Base-by-base conservation (phyloP, 371 early-diverging fungal species). In the Synchytrium microbalum region DNA sequence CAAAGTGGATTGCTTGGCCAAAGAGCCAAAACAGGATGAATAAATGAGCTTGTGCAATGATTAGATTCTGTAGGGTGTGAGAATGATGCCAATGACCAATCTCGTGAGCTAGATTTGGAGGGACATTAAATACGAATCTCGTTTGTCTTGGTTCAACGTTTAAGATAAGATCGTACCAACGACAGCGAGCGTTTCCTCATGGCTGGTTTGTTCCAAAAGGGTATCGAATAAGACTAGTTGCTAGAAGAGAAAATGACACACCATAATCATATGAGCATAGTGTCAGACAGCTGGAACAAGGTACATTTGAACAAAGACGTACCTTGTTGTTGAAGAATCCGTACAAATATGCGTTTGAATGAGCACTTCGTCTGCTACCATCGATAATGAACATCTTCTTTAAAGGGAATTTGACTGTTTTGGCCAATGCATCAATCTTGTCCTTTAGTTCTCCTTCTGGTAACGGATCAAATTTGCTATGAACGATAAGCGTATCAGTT, bases 181-280 rank as follows among this genome's bases (percentile, higher is more conserved):
- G 2, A 95, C 86, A n/a, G 95, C 96, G 46, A 90, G 88, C 55
- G 96, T 88, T 73, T 97, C 95, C 54, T 95, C 91, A 32, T 82
- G 78, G 26, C 79, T 77, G 16, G 87, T 81, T 58, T 98, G 92
- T 24, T 90, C 88, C 55, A 98, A 71, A 59, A 99, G 79, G 0
- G 99, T 99, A 73, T 99, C 99, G 75, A 81, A 99, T 5, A 99
- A 69, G 0, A 99, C 99, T 69, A 99, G 96, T 55, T 95, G 89
- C 85, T 98, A 97, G 79, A 56, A 10, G 19, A 19, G 10, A 19
- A 5, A 38, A 38, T 38, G 19, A 19, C 10, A 19, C 46, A 38
- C 19, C 5, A 38, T 38, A 38, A 10, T 38, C 46, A 38, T n/a
- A n/a, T n/a, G n/a, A n/a, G n/a, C n/a, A n/a, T n/a, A n/a, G n/a